Conservation (phyloP, 441 rosid species). For the Pelargonium exstipulatum region DNA sequence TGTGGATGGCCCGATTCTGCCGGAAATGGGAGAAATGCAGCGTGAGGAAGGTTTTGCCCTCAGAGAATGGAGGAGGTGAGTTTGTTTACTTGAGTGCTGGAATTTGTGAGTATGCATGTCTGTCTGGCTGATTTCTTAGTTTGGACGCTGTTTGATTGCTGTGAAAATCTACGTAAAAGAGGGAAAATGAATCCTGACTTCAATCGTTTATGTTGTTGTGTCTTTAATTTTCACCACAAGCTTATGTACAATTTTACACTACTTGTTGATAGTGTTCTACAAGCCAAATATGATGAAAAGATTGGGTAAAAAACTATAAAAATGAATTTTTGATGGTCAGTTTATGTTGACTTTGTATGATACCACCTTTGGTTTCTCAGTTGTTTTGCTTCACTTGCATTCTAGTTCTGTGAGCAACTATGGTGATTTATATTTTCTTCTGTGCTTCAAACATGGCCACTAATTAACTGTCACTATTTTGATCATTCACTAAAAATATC, state of each 20-base stretch:
- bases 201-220: background rate
- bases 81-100: background rate
- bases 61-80: slow-evolving; percentile 73
- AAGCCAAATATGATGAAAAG: background rate
- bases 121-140: slow-evolving; percentile 2
- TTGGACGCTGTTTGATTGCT: background rate
- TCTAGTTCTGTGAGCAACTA: too few species aligned
- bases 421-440: too few species aligned
- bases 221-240: background rate
- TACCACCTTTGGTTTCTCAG: background rate
- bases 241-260: background rate
- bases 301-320: background rate
- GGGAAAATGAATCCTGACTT: background rate
- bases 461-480: too few species aligned
- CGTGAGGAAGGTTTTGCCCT: slow-evolving; percentile 59
- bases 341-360: background rate
- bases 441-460: too few species aligned
- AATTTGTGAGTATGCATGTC: background rate
- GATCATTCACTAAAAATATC: too few species aligned
- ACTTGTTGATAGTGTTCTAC: background rate
- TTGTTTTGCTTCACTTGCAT: too few species aligned
- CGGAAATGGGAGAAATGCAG: slow-evolving; percentile 49
- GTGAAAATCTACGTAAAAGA: background rate
- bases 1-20: slow-evolving; percentile 51
- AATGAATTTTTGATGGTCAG: background rate